Evolutionary conservation across 176 grass and related monocot species (phyloP).

Genomic region (Oropetium thomaeum): DNA sequence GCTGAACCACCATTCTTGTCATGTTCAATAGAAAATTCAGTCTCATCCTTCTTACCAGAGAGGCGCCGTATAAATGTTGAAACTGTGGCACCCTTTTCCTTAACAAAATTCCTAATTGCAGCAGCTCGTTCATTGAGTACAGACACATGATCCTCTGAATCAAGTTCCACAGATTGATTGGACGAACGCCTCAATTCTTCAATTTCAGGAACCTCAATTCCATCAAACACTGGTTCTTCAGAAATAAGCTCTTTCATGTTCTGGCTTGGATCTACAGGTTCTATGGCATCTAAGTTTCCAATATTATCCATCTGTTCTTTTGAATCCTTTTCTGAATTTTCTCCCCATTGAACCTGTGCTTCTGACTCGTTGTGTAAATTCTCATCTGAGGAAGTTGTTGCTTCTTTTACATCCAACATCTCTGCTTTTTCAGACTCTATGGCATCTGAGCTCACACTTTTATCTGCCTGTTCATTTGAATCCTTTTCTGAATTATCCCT

Average conservation of each 20-base stretch:
- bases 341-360: slow-evolving; percentile 10
- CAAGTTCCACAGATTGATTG: slow-evolving; percentile 44
- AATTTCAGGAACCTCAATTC: slow-evolving; percentile 74
- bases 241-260: slow-evolving; percentile 46
- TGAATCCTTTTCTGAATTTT: slow-evolving; percentile 33
- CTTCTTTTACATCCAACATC: slow-evolving; percentile 39
- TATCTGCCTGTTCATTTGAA: slow-evolving; percentile 22
- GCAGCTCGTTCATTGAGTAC: slow-evolving; percentile 72
- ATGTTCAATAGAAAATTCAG: slow-evolving; percentile 40
- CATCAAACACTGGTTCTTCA: slow-evolving; percentile 95
- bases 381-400: slow-evolving; percentile 19
- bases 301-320: slow-evolving; percentile 28
- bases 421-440: slow-evolving; percentile 40
- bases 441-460: slow-evolving; percentile 28
- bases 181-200: slow-evolving; percentile 53
- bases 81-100: slow-evolving; percentile 76
- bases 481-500: slow-evolving; percentile 30
- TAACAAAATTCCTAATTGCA: slow-evolving; percentile 88
- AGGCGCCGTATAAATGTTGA: slow-evolving; percentile 79
- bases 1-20: slow-evolving; percentile 42
- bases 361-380: slow-evolving; percentile 29
- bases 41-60: slow-evolving; percentile 87
- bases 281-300: slow-evolving; percentile 19
- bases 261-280: slow-evolving; percentile 41
- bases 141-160: slow-evolving; percentile 43